phyloP scores from a whole-genome alignment of 345 rosid species.

The Melaleuca quinquenervia region DNA sequence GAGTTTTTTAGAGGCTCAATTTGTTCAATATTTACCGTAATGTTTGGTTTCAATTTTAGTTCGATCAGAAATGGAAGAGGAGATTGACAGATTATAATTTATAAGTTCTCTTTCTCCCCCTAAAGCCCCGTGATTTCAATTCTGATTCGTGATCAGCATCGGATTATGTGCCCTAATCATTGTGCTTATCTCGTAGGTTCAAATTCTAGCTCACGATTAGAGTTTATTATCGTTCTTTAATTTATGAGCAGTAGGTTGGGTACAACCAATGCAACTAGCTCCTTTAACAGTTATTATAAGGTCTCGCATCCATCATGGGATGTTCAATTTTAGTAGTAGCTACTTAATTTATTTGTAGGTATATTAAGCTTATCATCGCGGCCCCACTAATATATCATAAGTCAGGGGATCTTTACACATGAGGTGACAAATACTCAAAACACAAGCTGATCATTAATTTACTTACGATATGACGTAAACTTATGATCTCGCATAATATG shows the following conservation, averaged over 20 bases:
- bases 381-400: neutral
- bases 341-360: too few species aligned
- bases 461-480: neutral
- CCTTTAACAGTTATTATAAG: neutral
- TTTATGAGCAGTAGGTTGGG: neutral
- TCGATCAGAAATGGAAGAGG: neutral
- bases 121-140: neutral
- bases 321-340: neutral
- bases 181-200: neutral
- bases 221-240: neutral
- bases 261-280: neutral
- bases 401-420: neutral
- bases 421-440: neutral
- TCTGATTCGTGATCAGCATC: neutral
- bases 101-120: neutral
- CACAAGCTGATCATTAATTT: neutral
- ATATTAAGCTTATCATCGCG: neutral
- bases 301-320: neutral
- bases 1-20: neutral
- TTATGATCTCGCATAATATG: neutral
- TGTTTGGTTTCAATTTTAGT: neutral
- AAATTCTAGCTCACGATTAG: neutral
- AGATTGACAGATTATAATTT: neutral
- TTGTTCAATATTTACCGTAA: neutral
- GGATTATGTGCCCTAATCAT: neutral